These are phyloP conservation scores for Diplocarpon mali DNA, from an alignment of 2,329 filamentous ascomycete species.

Conservation along the genomic window DNA sequence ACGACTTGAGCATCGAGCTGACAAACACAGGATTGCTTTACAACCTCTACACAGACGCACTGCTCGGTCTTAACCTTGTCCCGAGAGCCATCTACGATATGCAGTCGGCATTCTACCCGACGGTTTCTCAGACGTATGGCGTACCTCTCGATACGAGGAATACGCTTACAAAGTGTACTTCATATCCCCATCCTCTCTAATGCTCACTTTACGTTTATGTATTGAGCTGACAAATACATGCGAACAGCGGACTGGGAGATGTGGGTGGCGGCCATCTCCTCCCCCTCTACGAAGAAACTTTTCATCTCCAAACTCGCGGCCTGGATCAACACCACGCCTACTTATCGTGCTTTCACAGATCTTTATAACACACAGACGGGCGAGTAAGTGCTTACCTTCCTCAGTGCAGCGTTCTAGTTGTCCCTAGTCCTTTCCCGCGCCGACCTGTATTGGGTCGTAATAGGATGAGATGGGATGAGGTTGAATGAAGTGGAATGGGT, in stretches of 20 bases:
- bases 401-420: not conserved
- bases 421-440: not conserved
- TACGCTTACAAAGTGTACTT: conserved; percentile 60
- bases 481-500: too few relatives aligned
- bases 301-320: conserved; percentile 59
- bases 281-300: conserved; percentile 45
- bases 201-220: not conserved
- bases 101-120: conserved; percentile 67
- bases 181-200: not conserved
- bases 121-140: conserved; percentile 62
- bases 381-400: conserved; percentile 38
- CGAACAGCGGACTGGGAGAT: conserved; percentile 61
- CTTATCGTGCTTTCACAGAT: conserved; percentile 64
- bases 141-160: conserved; percentile 75
- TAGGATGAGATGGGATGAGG: not conserved
- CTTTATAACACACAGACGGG: conserved; percentile 63
- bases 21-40: conserved; percentile 43
- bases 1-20: too few relatives aligned
- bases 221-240: not conserved
- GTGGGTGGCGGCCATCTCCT: conserved; percentile 68
- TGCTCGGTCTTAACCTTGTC: conserved; percentile 69
- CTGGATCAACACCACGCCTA: conserved; percentile 67
- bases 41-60: conserved; percentile 71
- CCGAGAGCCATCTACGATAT: conserved; percentile 64
- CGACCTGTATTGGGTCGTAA: not conserved